Percentiles rank a stretch among this genome's conserved stretches.
Conservation (phyloP, 805 yeast genomes). For the Candida tammaniensis region DNA sequence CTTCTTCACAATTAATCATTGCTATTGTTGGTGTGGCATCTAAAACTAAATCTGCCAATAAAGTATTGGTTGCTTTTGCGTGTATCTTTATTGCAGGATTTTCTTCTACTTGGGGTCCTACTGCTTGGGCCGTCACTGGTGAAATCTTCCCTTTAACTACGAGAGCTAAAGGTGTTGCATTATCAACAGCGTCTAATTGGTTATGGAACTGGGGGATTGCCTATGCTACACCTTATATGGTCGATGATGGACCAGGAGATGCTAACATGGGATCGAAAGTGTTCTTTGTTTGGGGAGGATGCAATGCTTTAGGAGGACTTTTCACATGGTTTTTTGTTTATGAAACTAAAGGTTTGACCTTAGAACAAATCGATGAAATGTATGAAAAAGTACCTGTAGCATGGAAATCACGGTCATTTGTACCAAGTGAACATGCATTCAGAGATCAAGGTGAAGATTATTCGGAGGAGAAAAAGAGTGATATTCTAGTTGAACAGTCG, state of each 20-base stretch:
- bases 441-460: no score
- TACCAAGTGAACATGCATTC: conserved; percentile 37
- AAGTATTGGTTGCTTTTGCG: conserved; percentile 32
- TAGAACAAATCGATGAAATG: conserved; percentile 42
- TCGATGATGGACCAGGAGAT: conserved; percentile 36
- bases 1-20: conserved; percentile 51
- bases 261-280: conserved; percentile 40
- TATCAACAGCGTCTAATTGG: conserved; percentile 42
- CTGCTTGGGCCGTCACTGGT: conserved; percentile 37
- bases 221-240: conserved; percentile 42
- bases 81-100: conserved; percentile 40
- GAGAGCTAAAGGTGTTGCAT: conserved; percentile 38
- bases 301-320: conserved; percentile 30
- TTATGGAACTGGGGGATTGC: conserved; percentile 42
- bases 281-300: conserved; percentile 44
- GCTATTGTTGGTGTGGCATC: conserved; percentile 43
- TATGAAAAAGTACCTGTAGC: conserved; percentile 31
- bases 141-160: conserved; percentile 37
- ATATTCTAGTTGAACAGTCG: neutral
- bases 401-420: conserved; percentile 29
- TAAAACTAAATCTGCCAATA: conserved; percentile 25
- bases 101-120: conserved; percentile 44
- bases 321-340: conserved; percentile 34
- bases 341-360: conserved; percentile 41
- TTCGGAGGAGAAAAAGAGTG: neutral